phyloP scores from a whole-genome alignment of 495 filamentous ascomycete genomes.

The Trypethelium eluteriae region DNA sequence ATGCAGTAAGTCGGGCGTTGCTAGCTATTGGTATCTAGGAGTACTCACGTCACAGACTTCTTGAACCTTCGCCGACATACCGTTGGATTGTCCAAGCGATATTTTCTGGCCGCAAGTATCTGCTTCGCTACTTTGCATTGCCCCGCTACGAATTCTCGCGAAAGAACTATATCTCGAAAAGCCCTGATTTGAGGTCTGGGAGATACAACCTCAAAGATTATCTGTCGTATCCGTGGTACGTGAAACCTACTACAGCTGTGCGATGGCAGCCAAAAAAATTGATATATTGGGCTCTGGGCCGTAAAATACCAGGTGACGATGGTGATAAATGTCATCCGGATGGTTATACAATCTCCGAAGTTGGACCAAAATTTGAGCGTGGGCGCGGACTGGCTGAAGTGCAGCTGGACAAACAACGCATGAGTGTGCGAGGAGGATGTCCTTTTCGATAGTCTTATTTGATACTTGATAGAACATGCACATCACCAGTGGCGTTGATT shows the following conservation, averaged over 20 bases:
- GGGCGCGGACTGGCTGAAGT: no score
- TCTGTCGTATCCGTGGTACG: slow-evolving; percentile 12
- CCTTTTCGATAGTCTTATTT: no score
- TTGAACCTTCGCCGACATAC: not conserved
- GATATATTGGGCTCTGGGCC: not conserved
- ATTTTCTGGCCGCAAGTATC: not conserved
- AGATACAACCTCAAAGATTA: slow-evolving; percentile 8
- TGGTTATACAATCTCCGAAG: slow-evolving; percentile 12
- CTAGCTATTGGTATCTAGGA: not conserved
- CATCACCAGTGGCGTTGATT: no score
- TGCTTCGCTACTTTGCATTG: slow-evolving; percentile 13
- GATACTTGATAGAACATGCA: no score
- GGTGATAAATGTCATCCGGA: slow-evolving; percentile 8
- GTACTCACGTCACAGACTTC: not conserved
- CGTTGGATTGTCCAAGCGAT: not conserved
- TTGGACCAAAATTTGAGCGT: slow-evolving; percentile 4
- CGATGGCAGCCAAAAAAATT: slow-evolving; percentile 21
- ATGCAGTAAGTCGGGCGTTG: not conserved
- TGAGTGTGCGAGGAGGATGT: no score
- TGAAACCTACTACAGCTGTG: not conserved
- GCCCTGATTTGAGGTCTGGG: slow-evolving; percentile 11
- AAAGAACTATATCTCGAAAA: slow-evolving; percentile 1
- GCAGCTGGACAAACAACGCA: no score
- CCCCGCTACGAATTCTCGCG: slow-evolving; percentile 7
- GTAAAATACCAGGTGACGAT: slow-evolving; percentile 12